Evolutionary conservation across 108 stramenopile genomes (phyloP).

Genomic region (Nannochloropsis gaditana): DNA sequence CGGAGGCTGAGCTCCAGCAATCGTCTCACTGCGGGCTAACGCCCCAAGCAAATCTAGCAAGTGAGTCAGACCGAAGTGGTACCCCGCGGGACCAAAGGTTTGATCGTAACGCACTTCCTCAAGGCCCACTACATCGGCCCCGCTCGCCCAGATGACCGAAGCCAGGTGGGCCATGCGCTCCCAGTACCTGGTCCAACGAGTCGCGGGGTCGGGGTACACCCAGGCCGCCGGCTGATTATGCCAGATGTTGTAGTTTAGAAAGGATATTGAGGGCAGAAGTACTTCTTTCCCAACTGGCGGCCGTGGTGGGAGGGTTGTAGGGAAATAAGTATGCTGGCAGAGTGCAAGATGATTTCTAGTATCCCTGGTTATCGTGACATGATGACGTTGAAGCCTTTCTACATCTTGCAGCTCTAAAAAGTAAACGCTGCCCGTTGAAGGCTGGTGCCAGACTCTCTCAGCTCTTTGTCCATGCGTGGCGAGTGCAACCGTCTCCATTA

Average conservation of each 20-base stretch:
- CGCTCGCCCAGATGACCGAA: conserved; percentile 14
- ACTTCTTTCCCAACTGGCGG: not conserved
- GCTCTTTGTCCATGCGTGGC: not conserved
- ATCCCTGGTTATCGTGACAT: not conserved
- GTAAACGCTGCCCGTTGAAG: not conserved
- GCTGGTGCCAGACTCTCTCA: not conserved
- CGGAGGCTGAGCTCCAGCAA: not conserved
- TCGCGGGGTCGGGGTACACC: not conserved
- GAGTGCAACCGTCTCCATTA: conserved; percentile 14
- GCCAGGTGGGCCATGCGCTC: not conserved
- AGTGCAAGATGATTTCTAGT: not conserved
- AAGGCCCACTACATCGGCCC: not conserved
- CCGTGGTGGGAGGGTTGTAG: not conserved
- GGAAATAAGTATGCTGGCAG: not conserved
- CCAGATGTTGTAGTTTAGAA: not conserved
- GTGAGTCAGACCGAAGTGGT: not conserved
- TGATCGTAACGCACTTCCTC: not conserved
- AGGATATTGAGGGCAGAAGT: not conserved
- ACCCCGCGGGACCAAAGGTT: not conserved
- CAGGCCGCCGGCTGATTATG: conserved; percentile 16
- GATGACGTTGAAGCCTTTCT: not conserved
- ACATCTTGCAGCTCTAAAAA: not conserved
- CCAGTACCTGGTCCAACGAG: conserved; percentile 16
- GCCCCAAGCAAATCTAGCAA: not conserved
- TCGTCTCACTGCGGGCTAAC: not conserved